phyloP scores from a whole-genome alignment of 371 early-diverging fungal species.

The Mortierella sp. region DNA sequence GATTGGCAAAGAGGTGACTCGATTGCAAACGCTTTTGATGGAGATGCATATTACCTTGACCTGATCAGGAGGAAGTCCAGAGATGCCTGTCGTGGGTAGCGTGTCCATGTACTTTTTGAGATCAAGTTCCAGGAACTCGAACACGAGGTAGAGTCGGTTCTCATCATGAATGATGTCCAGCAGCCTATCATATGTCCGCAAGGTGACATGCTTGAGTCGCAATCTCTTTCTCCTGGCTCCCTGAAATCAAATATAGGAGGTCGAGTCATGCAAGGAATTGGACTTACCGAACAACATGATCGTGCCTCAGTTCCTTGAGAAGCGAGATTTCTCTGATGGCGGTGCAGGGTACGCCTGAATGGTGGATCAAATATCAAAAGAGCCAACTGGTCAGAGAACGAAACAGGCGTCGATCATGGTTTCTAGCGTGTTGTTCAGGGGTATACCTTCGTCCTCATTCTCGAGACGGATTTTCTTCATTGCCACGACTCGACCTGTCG shows the following conservation, averaged over 20 bases:
- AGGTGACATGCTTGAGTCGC: no score
- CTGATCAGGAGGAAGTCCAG: conserved; percentile 43
- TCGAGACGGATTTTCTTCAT: conserved; percentile 95
- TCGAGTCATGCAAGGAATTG: background rate
- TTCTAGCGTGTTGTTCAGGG: no score
- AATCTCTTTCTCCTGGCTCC: background rate
- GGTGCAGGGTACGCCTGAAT: conserved; percentile 85
- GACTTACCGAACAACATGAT: conserved; percentile 88
- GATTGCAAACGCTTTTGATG: no score
- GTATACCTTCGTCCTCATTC: conserved; percentile 88
- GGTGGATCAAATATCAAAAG: background rate
- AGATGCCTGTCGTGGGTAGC: conserved; percentile 18
- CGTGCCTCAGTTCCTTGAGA: conserved; percentile 94
- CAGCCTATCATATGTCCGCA: conserved; percentile 62
- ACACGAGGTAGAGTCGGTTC: conserved; percentile 93
- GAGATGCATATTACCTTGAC: conserved; percentile 36
- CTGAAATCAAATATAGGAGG: conserved; percentile 27
- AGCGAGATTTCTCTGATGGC: conserved; percentile 98
- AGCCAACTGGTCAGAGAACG: background rate
- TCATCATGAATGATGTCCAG: conserved; percentile 90
- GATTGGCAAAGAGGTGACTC: no score
- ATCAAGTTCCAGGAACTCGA: conserved; percentile 97
- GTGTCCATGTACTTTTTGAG: conserved; percentile 94
- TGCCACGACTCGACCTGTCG: conserved; percentile 87
- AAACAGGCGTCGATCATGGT: background rate